Percentiles rank a stretch among this genome's conserved stretches.
phyloP scores from a whole-genome alignment of 768 basidiomycete genomes.

The Tylopilus balloui region DNA sequence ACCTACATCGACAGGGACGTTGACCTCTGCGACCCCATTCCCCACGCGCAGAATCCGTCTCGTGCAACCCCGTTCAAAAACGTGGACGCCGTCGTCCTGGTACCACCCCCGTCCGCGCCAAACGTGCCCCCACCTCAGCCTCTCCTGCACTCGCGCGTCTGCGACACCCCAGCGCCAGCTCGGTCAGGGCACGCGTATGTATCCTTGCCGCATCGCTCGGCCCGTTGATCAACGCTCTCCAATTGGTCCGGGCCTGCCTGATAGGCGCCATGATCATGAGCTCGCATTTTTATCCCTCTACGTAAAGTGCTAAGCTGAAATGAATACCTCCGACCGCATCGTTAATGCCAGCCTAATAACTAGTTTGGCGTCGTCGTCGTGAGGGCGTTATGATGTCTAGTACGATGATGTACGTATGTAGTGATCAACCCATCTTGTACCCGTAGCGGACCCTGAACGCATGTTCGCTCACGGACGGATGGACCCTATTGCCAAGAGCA shows the following conservation, averaged over 20 bases:
- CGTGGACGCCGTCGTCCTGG: constrained; percentile 50
- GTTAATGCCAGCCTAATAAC: too few species aligned
- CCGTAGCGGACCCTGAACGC: neutral
- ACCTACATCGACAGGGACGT: neutral
- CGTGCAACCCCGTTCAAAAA: constrained; percentile 46
- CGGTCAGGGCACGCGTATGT: constrained; percentile 45
- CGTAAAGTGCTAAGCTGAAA: too few species aligned
- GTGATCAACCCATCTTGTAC: too few species aligned
- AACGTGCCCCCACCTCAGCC: constrained; percentile 21
- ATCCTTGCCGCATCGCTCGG: constrained; percentile 52
- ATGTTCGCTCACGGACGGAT: neutral
- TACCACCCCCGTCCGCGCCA: constrained; percentile 32
- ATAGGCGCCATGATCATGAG: neutral
- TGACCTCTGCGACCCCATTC: constrained; percentile 10
- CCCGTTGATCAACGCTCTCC: constrained; percentile 10
- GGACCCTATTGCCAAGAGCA: neutral
- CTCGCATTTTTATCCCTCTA: too few species aligned
- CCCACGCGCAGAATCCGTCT: constrained; percentile 36
- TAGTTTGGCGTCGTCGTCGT: too few species aligned
- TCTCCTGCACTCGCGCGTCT: constrained; percentile 45
- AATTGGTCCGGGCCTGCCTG: neutral
- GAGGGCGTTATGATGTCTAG: neutral
- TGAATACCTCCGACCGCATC: too few species aligned
- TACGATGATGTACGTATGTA: neutral
- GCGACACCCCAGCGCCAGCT: constrained; percentile 39